phyloP scores from a whole-genome alignment of 352 stramenopile genomes.

The Pythium chondricola region DNA sequence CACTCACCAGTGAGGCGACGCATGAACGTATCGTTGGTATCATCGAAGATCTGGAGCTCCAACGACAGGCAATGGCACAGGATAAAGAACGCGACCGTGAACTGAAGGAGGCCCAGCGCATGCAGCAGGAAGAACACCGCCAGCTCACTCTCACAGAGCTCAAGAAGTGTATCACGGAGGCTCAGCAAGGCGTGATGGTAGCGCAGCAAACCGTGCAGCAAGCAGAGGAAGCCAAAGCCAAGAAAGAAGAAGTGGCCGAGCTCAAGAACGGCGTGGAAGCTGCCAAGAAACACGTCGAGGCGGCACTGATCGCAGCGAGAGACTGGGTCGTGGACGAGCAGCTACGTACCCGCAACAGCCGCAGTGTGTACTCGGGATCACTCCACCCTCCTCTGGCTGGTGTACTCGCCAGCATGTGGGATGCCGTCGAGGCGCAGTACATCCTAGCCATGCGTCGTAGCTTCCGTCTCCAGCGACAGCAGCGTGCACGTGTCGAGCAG shows the following conservation, averaged over 20 bases:
- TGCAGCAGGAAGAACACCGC: slow-evolving; percentile 30
- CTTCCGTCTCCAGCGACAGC: slow-evolving; percentile 31
- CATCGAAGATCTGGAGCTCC: slow-evolving; percentile 27
- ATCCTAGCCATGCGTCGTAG: slow-evolving; percentile 34
- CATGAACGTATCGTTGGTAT: slow-evolving; percentile 26
- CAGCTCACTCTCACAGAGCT: slow-evolving; percentile 27
- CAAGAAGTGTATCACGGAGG: slow-evolving; percentile 28
- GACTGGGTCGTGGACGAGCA: slow-evolving; percentile 19
- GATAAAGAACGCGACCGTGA: slow-evolving; percentile 16
- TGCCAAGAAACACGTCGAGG: slow-evolving; percentile 21
- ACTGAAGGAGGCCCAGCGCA: slow-evolving; percentile 23
- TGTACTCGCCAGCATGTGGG: slow-evolving; percentile 39
- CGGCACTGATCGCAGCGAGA: slow-evolving; percentile 7
- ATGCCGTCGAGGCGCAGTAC: slow-evolving; percentile 54
- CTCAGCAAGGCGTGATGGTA: slow-evolving; percentile 29
- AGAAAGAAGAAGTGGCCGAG: slow-evolving; percentile 68
- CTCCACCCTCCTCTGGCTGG: slow-evolving; percentile 25
- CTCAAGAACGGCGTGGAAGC: slow-evolving; percentile 31
- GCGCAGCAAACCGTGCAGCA: slow-evolving; percentile 37
- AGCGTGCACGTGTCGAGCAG: slow-evolving; percentile 26
- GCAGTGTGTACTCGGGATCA: slow-evolving; percentile 3
- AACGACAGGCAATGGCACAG: slow-evolving; percentile 10
- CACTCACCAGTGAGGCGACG: slow-evolving; percentile 21
- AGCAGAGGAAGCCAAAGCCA: slow-evolving; percentile 65
- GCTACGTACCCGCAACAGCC: neutral